phyloP scores from a whole-genome alignment of 345 rosid species.

The Psidium friedrichsthalianum region DNA sequence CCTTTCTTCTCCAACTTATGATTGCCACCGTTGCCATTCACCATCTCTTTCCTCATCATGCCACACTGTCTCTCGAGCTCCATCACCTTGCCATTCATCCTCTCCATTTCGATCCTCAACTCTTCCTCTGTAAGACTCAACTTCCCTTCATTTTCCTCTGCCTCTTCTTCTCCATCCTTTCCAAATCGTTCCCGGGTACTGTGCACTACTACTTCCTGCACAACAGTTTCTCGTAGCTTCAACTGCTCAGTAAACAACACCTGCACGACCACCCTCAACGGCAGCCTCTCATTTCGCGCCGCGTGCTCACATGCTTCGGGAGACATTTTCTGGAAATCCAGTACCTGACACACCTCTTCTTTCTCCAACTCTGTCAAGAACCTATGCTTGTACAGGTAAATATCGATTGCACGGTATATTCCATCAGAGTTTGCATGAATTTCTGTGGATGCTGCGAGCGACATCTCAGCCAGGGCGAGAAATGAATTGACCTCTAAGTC shows the following conservation, averaged over 20 bases:
- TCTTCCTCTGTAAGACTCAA: constrained; percentile 17
- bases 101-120: constrained; percentile 32
- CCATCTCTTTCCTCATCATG: constrained; percentile 42
- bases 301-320: constrained; percentile 56
- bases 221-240: constrained; percentile 43
- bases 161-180: constrained; percentile 14
- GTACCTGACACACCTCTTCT: constrained; percentile 48
- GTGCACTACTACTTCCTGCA: constrained; percentile 14
- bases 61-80: constrained; percentile 42
- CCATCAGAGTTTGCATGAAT: constrained; percentile 40
- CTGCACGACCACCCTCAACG: constrained; percentile 47
- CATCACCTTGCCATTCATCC: constrained; percentile 53
- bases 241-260: constrained; percentile 44
- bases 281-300: constrained; percentile 46
- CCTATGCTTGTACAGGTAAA: constrained; percentile 53
- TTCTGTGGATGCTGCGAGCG: constrained; percentile 34
- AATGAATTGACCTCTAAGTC: constrained; percentile 44
- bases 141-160: constrained; percentile 8
- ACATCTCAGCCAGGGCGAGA: constrained; percentile 38
- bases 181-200: not conserved
- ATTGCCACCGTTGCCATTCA: constrained; percentile 10
- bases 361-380: constrained; percentile 51
- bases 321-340: constrained; percentile 64
- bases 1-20: constrained; percentile 14
- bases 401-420: constrained; percentile 59